phyloP scores from a whole-genome alignment of 257 asterid genomes.

The Solanum sitiens region DNA sequence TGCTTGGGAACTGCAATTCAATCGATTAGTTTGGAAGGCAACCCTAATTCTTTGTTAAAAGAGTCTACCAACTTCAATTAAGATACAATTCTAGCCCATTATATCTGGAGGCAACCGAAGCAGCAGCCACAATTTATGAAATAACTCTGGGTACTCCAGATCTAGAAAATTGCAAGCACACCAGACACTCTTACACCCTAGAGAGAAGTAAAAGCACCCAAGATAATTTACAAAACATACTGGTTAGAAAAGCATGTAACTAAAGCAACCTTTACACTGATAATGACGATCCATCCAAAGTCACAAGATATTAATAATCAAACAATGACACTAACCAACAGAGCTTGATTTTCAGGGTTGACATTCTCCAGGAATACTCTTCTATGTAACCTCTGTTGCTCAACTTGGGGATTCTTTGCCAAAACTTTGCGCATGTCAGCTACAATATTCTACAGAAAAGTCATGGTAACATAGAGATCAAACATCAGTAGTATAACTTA shows the following conservation, averaged over 20 bases:
- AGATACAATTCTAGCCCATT: neutral
- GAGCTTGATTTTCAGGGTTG: constrained; percentile 84
- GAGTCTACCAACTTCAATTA: neutral
- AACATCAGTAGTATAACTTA: neutral
- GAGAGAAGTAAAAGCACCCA: neutral
- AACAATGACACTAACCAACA: constrained; percentile 49
- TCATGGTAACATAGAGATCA: neutral
- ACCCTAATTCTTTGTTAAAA: neutral
- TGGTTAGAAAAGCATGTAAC: neutral
- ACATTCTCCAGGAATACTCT: constrained; percentile 77
- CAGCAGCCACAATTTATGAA: neutral
- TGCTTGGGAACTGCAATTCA: neutral
- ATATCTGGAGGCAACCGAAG: neutral
- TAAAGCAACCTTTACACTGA: neutral
- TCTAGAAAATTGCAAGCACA: neutral
- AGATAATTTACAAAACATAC: neutral
- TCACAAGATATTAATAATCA: constrained; percentile 3
- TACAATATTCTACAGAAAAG: constrained; percentile 55
- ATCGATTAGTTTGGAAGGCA: neutral
- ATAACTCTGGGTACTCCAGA: neutral
- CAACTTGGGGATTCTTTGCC: constrained; percentile 90
- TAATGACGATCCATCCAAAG: neutral
- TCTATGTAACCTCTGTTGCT: constrained; percentile 86
- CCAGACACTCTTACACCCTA: neutral
- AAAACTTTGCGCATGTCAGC: constrained; percentile 97